phyloP scores from a whole-genome alignment of 352 stramenopile species.

The Pythium folliculosum region DNA sequence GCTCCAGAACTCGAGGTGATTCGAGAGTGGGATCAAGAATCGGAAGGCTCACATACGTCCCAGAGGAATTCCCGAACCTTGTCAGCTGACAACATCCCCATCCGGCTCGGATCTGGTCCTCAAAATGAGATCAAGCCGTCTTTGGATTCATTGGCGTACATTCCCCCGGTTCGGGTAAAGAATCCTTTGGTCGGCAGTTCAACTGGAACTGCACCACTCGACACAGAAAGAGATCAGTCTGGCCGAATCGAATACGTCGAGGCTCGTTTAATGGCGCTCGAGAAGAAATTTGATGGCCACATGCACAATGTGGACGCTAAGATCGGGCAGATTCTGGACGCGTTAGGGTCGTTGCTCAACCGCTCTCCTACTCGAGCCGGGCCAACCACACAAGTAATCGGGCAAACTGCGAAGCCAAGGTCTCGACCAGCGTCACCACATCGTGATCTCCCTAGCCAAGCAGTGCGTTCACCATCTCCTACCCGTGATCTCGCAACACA shows the following conservation, averaged over 20 bases:
- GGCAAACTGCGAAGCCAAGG: not conserved
- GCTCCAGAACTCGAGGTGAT: not conserved
- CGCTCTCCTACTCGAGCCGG: not conserved
- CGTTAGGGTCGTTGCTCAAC: constrained; percentile 4
- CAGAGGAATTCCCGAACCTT: not conserved
- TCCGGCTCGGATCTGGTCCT: not conserved
- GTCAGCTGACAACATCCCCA: not conserved
- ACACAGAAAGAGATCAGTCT: not conserved
- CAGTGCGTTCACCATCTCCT: not conserved
- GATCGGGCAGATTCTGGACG: constrained; percentile 18
- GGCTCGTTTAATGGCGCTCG: constrained; percentile 1
- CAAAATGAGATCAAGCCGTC: not conserved
- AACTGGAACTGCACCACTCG: not conserved
- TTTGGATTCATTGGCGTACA: not conserved
- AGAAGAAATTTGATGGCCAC: constrained; percentile 20
- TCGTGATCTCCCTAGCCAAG: not conserved
- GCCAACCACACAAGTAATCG: not conserved
- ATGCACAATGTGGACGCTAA: constrained; percentile 21
- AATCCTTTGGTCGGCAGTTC: not conserved
- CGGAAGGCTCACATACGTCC: not conserved
- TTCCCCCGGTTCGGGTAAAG: not conserved
- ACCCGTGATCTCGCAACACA: not conserved
- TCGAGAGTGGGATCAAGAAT: not conserved
- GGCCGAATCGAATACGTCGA: constrained; percentile 7
- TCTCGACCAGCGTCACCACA: not conserved